Base-by-base conservation (phyloP, 1,284 basidiomycete genomes). In the Moniliophthora roreri region DNA sequence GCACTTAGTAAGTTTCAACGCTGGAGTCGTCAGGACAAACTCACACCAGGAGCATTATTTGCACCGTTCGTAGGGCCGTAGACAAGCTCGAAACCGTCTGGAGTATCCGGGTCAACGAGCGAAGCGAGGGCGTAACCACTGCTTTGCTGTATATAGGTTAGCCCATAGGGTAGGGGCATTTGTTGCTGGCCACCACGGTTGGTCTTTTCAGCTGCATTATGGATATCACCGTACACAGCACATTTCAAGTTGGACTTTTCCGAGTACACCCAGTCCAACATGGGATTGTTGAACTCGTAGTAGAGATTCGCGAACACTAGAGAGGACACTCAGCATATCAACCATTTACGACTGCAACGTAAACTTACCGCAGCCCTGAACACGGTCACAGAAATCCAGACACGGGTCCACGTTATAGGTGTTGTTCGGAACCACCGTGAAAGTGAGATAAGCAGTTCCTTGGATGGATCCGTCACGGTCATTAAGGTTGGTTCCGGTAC, bases 221-320 rank as follows among this genome's bases (percentile, higher is more conserved):
- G 69, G 18, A 66, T 54, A 47, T 73, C 72, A 15, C 63, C 71
- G 53, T 73, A 77, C 1, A 71, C 58, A 2, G 70, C 73, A 46
- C 75, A 78, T 58, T 76, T 77, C 58, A 77, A 64, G 54, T 76
- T 76, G 1, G 73, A 77, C 4, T 65, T 55, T 50, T 69, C 63
- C 16, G 55, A 59, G 55, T 66, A 67, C 18, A 69, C 66, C 53
- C 64, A 69, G 53, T 75, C 73, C 35, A 75, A 63, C 5, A 69
- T 63, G 7, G 62, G 52, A 53, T 75, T 76, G 59, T 75, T 75
- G 62, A 64, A 70, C 53, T 78, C 74, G 60, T 78, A 76, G 55
- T 69, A 78, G 26, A 78, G 47, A 56, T 78, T 76, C 18, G 66
- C 75, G 51, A 76, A 77, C 3, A 75, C 76, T 78, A 42, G 16